phyloP scores from a whole-genome alignment of 2,329 filamentous ascomycete genomes.

The Blastomyces gilchristii region DNA sequence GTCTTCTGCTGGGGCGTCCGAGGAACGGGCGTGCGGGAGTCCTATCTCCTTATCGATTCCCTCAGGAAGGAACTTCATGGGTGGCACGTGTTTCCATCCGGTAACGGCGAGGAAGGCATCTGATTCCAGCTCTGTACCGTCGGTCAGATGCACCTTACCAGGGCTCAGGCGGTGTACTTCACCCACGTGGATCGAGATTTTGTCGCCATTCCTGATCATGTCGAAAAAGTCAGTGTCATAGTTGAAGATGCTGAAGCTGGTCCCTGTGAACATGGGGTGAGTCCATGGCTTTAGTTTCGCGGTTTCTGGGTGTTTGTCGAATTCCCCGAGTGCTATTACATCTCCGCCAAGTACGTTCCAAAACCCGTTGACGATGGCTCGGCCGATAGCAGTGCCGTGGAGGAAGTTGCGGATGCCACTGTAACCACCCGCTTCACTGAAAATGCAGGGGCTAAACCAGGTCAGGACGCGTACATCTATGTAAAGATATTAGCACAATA shows the following conservation, averaged over 20 bases:
- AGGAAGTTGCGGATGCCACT: slow-evolving; percentile 38
- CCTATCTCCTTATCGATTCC: slow-evolving; percentile 38
- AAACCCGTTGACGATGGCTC: slow-evolving; percentile 40
- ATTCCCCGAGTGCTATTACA: slow-evolving; percentile 38
- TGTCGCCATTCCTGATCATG: slow-evolving; percentile 43
- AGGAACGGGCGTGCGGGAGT: slow-evolving; percentile 29
- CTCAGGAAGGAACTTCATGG: slow-evolving; percentile 40
- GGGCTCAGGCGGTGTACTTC: slow-evolving; percentile 43
- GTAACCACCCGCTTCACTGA: slow-evolving; percentile 55
- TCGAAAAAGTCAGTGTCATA: slow-evolving; percentile 50
- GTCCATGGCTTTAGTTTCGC: slow-evolving; percentile 40
- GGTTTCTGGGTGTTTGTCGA: slow-evolving; percentile 37
- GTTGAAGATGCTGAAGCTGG: slow-evolving; percentile 50
- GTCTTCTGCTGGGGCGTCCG: slow-evolving; percentile 26
- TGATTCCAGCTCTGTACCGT: slow-evolving; percentile 35
- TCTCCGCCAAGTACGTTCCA: slow-evolving; percentile 45
- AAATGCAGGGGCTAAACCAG: slow-evolving; percentile 66
- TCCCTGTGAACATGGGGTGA: slow-evolving; percentile 44
- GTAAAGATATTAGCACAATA: background rate
- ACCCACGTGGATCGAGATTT: slow-evolving; percentile 46
- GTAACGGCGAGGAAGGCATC: slow-evolving; percentile 48
- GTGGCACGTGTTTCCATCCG: slow-evolving; percentile 45
- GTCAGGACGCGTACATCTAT: slow-evolving; percentile 52
- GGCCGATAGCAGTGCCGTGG: slow-evolving; percentile 40
- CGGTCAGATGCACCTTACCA: slow-evolving; percentile 39